phyloP scores from a whole-genome alignment of 2,329 filamentous ascomycete species.

The Aspergillus puulaauensis region DNA sequence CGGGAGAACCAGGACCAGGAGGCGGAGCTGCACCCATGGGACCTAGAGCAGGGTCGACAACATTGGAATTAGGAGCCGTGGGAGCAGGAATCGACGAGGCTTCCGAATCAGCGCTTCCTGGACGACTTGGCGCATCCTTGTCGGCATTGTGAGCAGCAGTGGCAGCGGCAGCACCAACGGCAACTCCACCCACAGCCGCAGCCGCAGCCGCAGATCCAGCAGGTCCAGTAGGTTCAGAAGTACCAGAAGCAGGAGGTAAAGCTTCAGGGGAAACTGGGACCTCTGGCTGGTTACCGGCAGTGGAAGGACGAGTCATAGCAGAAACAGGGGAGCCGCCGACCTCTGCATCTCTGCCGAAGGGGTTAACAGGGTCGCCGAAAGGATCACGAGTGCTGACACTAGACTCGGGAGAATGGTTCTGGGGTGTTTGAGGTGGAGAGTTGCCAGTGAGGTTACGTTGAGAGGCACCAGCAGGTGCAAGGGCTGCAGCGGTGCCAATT shows the following conservation, averaged over 20 bases:
- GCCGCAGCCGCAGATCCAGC: conserved; percentile 30
- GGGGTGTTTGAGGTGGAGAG: conserved; percentile 34
- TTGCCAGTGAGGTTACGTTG: conserved; percentile 36
- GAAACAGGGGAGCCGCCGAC: conserved; percentile 21
- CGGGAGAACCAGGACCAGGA: conserved; percentile 27
- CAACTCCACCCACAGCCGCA: conserved; percentile 42
- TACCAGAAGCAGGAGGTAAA: conserved; percentile 36
- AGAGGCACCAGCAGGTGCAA: conserved; percentile 20
- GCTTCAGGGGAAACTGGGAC: neutral
- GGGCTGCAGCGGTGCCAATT: conserved; percentile 17
- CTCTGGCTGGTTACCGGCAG: conserved; percentile 1
- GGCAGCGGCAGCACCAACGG: conserved; percentile 38
- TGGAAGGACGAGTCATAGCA: conserved; percentile 11
- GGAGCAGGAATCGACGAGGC: conserved; percentile 22
- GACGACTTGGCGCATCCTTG: conserved; percentile 21
- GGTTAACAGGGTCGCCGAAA: conserved; percentile 62
- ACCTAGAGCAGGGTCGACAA: conserved; percentile 16
- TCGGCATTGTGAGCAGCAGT: conserved; percentile 26
- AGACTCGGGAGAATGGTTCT: conserved; percentile 36
- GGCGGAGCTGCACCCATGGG: conserved; percentile 14
- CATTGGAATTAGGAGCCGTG: conserved; percentile 25
- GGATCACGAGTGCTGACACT: conserved; percentile 44
- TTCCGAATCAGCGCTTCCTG: conserved; percentile 22
- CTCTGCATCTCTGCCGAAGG: conserved; percentile 66
- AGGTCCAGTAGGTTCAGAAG: conserved; percentile 39